phyloP scores from a whole-genome alignment of 2,329 filamentous ascomycete genomes.

The Aspergillus luchuensis region DNA sequence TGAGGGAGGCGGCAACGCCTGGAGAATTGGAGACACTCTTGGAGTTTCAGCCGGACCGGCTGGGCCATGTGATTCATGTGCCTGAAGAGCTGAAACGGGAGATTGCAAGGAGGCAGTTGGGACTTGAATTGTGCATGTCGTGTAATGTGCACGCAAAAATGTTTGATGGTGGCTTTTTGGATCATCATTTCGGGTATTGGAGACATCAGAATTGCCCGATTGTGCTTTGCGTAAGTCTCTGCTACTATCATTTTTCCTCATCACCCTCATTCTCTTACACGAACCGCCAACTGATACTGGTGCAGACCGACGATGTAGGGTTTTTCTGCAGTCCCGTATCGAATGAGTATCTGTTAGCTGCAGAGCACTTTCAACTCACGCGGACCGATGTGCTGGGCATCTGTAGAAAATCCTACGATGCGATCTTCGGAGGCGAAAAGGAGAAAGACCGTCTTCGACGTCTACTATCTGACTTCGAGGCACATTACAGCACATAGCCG shows the following conservation, averaged over 20 bases:
- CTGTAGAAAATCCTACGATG: constrained; percentile 62
- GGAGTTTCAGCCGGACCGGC: constrained; percentile 64
- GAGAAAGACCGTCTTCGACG: constrained; percentile 52
- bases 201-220: constrained; percentile 60
- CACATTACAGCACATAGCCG: constrained; percentile 10
- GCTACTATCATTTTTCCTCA: neutral
- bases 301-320: constrained; percentile 78
- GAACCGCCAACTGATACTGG: constrained; percentile 18
- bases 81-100: constrained; percentile 60
- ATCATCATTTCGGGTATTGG: constrained; percentile 81
- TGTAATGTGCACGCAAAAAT: constrained; percentile 79
- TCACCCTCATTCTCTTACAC: constrained; percentile 1
- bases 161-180: constrained; percentile 64
- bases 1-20: constrained; percentile 56
- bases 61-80: constrained; percentile 80
- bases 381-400: constrained; percentile 54
- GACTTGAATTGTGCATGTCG: constrained; percentile 75
- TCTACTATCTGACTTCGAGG: constrained; percentile 28
- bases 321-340: constrained; percentile 76
- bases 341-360: constrained; percentile 74
- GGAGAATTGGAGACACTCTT: constrained; percentile 67
- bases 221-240: constrained; percentile 65
- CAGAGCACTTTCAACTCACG: constrained; percentile 66
- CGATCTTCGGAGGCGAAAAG: constrained; percentile 66
- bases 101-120: constrained; percentile 59